Percentiles rank a stretch among this genome's conserved stretches.
Evolutionary conservation across 1,139 yeast species (phyloP).

Genomic region (Pichia terricola): DNA sequence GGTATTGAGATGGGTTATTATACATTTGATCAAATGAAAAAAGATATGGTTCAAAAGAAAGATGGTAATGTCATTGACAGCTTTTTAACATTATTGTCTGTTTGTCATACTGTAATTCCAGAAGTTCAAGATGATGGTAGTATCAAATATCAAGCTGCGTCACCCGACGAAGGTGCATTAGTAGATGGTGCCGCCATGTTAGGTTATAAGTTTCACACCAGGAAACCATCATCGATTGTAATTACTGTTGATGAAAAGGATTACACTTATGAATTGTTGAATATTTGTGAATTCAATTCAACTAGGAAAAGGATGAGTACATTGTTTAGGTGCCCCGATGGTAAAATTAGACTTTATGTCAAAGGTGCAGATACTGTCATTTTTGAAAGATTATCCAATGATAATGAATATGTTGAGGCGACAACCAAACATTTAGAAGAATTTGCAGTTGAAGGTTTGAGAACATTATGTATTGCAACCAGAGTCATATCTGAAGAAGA

Average conservation of each 20-base stretch:
- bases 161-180: slow-evolving; percentile 98
- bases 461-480: slow-evolving; percentile 89
- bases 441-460: slow-evolving; percentile 90
- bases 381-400: slow-evolving; percentile 67
- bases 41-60: slow-evolving; percentile 29
- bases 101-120: slow-evolving; percentile 97
- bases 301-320: slow-evolving; percentile 98
- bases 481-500: slow-evolving; percentile 75
- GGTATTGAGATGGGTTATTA: slow-evolving; percentile 79
- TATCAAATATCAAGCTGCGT: slow-evolving; percentile 94
- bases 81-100: slow-evolving; percentile 74
- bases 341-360: slow-evolving; percentile 76
- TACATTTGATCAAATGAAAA: slow-evolving; percentile 56
- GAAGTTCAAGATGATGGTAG: slow-evolving; percentile 58
- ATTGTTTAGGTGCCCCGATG: slow-evolving; percentile 89
- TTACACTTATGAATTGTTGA: slow-evolving; percentile 65
- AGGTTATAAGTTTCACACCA: slow-evolving; percentile 75
- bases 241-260: slow-evolving; percentile 43
- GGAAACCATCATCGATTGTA: slow-evolving; percentile 78
- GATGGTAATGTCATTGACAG: slow-evolving; percentile 53
- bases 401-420: slow-evolving; percentile 71
- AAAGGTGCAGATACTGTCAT: slow-evolving; percentile 98
- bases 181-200: slow-evolving; percentile 92
- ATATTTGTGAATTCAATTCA: slow-evolving; percentile 93
- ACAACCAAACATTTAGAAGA: slow-evolving; percentile 88